Percentiles rank a stretch among this genome's conserved stretches.
phyloP scores from a whole-genome alignment of 805 yeast genomes.

The Saccharomycopsis lassenensis region DNA sequence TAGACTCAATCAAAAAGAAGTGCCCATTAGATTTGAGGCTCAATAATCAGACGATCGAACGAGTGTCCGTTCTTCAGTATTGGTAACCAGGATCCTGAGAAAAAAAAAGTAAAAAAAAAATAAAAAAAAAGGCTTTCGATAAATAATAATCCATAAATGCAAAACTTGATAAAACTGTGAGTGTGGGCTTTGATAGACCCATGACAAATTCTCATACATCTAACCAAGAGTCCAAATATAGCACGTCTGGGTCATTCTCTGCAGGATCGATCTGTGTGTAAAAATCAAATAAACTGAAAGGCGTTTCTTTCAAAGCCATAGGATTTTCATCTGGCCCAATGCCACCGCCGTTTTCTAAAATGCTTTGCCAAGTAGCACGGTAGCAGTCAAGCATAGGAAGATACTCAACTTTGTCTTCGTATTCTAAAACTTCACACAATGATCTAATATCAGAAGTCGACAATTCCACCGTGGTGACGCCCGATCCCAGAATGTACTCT shows the following conservation, averaged over 20 bases:
- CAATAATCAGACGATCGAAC: no score
- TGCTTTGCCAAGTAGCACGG: constrained; percentile 74
- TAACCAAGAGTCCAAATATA: constrained; percentile 40
- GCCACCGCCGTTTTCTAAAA: constrained; percentile 27
- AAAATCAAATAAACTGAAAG: constrained; percentile 28
- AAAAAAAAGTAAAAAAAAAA: no score
- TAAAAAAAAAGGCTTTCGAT: no score
- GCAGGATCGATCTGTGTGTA: constrained; percentile 29
- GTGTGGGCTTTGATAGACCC: no score
- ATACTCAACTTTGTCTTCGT: constrained; percentile 75
- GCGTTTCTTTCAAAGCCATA: constrained; percentile 11
- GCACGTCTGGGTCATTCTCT: constrained; percentile 29
- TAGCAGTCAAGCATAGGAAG: constrained; percentile 43
- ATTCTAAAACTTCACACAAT: constrained; percentile 77
- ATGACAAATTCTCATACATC: constrained; percentile 16
- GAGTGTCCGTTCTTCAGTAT: no score
- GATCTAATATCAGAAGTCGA: constrained; percentile 63
- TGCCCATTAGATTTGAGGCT: no score
- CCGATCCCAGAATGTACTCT: constrained; percentile 58
- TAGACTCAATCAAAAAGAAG: no score
- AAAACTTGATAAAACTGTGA: no score
- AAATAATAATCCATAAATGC: no score
- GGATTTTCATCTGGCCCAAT: constrained; percentile 19
- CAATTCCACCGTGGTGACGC: constrained; percentile 75
- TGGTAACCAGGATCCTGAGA: no score